Base-by-base conservation (phyloP, 257 asterid genomes). In the Fraxinus pennsylvanica region DNA sequence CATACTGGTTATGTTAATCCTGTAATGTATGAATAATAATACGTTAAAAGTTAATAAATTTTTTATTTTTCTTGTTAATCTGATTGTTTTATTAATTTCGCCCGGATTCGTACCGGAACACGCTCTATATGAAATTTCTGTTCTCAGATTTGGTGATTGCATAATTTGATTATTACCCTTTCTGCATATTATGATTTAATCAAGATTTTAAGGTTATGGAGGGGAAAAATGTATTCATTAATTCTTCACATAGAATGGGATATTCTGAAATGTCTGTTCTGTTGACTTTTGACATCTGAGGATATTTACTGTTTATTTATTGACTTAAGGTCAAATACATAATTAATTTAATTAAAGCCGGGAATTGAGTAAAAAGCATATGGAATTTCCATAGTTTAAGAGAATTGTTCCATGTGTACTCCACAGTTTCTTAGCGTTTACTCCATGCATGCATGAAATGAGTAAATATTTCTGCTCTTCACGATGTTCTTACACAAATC, bases 351-450 rank as follows among this genome's bases (percentile, higher is more conserved):
- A 61, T 67, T 73, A 76, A 74, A 76, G 84, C 82, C 84, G 80
- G 78, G 65, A 68, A 83, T 76, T 83, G 70, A 73, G 86, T 74
- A 33, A 1, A 33, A 79, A 22, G 54, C 86, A 83, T 79, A 79
- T 83, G 84, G 36, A 76, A 72, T 57, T 43, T 41, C 84, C 86
- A 68, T 76, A 68, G 73, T 52, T 80, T 76, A 33, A 71, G 84
- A 82, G 71, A 13, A 12, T 76, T 80, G 83, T 79, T 75, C 71
- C 69, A n/a, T 65, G 71, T 21, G 19, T 57, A 59, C 39, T 10
- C 25, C 15, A 17, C 61, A 74, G 41, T 83, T 80, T 57, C 86
- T 83, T 83, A 80, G 47, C 84, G 86, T 83, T 83, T 76, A 83
- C 86, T 83, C 75, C 74, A 83, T 83, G 81, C 79, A 27, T 66